Conservation (phyloP, 2,329 filamentous ascomycete species). For the Celoporthe dispersa region DNA sequence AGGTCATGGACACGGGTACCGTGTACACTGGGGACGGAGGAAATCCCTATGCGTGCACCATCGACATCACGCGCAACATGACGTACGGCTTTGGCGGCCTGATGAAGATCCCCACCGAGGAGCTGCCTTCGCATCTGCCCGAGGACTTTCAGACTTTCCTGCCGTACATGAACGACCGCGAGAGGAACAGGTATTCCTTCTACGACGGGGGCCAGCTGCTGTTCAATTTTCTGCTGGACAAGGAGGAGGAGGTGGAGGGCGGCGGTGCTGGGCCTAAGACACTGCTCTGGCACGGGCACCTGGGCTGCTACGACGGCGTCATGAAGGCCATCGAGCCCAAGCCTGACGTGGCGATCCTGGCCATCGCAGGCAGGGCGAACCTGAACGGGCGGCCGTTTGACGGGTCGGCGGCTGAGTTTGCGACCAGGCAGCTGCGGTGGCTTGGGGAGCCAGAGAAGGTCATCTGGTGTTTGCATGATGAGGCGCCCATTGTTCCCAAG, state of each 20-base stretch:
- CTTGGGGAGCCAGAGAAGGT: constrained; percentile 16
- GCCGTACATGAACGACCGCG: constrained; percentile 28
- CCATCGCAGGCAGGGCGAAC: constrained; percentile 34
- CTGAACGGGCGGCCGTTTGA: constrained; percentile 25
- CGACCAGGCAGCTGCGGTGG: constrained; percentile 10
- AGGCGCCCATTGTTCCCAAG: constrained; percentile 11
- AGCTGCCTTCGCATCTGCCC: constrained; percentile 21
- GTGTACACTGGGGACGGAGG: constrained; percentile 28
- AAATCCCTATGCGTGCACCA: constrained; percentile 29
- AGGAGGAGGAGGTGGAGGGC: constrained; percentile 14
- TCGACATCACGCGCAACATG: constrained; percentile 33
- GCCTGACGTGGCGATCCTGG: constrained; percentile 34
- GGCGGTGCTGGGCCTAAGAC: constrained; percentile 9
- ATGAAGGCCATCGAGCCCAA: constrained; percentile 32
- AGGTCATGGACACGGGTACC: constrained; percentile 30
- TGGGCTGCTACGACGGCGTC: constrained; percentile 34
- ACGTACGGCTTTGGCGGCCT: constrained; percentile 30
- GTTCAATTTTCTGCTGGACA: constrained; percentile 34
- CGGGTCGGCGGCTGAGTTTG: constrained; percentile 19
- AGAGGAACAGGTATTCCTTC: constrained; percentile 26
- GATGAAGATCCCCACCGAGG: constrained; percentile 21
- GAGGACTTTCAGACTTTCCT: constrained; percentile 24
- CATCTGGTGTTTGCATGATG: constrained; percentile 20
- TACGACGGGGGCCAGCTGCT: constrained; percentile 36
- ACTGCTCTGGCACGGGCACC: constrained; percentile 33